phyloP scores from a whole-genome alignment of 352 stramenopile species.

The Phytophthora tentaculata region DNA sequence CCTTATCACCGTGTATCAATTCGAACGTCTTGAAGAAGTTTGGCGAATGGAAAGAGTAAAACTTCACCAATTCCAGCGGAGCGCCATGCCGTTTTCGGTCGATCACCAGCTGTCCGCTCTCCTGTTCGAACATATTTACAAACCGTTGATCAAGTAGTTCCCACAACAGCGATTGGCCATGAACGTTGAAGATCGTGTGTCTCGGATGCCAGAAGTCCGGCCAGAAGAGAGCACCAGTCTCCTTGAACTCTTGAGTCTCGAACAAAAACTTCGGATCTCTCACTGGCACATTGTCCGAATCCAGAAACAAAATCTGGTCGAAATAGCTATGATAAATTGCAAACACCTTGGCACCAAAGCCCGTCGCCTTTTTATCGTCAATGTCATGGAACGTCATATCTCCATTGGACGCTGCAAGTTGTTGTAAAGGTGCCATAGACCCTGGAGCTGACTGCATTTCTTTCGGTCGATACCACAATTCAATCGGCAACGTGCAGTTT shows the following conservation, averaged over 20 bases:
- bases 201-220: slow-evolving; percentile 72
- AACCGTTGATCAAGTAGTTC: slow-evolving; percentile 50
- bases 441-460: slow-evolving; percentile 37
- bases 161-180: slow-evolving; percentile 60
- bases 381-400: slow-evolving; percentile 39
- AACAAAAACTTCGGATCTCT: slow-evolving; percentile 70
- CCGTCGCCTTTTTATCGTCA: slow-evolving; percentile 36
- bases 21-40: slow-evolving; percentile 40
- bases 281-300: slow-evolving; percentile 65
- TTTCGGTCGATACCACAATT: slow-evolving; percentile 53
- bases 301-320: slow-evolving; percentile 60
- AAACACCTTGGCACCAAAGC: slow-evolving; percentile 63
- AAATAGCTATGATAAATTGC: slow-evolving; percentile 58
- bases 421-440: slow-evolving; percentile 25
- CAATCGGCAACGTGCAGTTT: slow-evolving; percentile 51
- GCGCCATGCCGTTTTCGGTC: slow-evolving; percentile 45
- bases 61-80: slow-evolving; percentile 45
- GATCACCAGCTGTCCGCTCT: slow-evolving; percentile 67
- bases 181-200: slow-evolving; percentile 71
- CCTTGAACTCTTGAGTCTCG: slow-evolving; percentile 39
- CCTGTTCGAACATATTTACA: slow-evolving; percentile 76
- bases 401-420: slow-evolving; percentile 1
- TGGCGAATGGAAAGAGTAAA: slow-evolving; percentile 51
- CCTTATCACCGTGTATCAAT: slow-evolving; percentile 63
- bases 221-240: slow-evolving; percentile 70